Conservation (phyloP, 2,329 filamentous ascomycete genomes). For the Microcera coccophila region DNA sequence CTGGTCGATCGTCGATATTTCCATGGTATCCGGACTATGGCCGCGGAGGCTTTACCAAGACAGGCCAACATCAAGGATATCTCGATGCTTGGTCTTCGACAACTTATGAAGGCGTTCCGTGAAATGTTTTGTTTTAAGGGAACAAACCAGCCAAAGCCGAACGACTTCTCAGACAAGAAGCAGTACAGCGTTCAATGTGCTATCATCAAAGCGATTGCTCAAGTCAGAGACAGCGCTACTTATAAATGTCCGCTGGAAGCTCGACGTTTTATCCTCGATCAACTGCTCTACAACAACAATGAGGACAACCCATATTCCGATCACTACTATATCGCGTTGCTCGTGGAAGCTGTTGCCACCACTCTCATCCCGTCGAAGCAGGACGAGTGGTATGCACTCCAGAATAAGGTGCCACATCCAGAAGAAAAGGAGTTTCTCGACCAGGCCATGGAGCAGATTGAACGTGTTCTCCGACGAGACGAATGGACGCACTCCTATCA, state of each 20-base stretch:
- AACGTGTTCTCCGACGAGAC: slow-evolving; percentile 63
- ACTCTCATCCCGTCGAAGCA: slow-evolving; percentile 52
- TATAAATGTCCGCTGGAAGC: slow-evolving; percentile 76
- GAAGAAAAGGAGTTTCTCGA: slow-evolving; percentile 49
- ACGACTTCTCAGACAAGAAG: slow-evolving; percentile 85
- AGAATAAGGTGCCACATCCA: slow-evolving; percentile 43
- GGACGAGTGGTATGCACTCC: slow-evolving; percentile 43
- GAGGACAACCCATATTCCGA: slow-evolving; percentile 85
- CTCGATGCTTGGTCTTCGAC: slow-evolving; percentile 74
- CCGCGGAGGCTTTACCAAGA: slow-evolving; percentile 71
- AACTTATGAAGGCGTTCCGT: slow-evolving; percentile 81
- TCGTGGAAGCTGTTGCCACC: slow-evolving; percentile 62
- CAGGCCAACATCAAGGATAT: slow-evolving; percentile 65
- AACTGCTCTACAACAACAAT: slow-evolving; percentile 92
- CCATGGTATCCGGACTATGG: slow-evolving; percentile 84
- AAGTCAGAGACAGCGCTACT: slow-evolving; percentile 64
- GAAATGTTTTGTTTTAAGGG: slow-evolving; percentile 82
- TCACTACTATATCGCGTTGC: slow-evolving; percentile 77
- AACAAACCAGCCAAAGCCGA: slow-evolving; percentile 75
- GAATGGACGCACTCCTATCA: slow-evolving; percentile 66
- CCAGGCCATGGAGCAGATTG: slow-evolving; percentile 58
- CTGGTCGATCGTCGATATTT: slow-evolving; percentile 91
- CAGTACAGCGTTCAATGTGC: slow-evolving; percentile 81
- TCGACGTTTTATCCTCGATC: slow-evolving; percentile 80
- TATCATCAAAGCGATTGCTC: slow-evolving; percentile 76